Evolutionary conservation across 768 basidiomycete genomes (phyloP).

Genomic region (Amylocystis lapponica): DNA sequence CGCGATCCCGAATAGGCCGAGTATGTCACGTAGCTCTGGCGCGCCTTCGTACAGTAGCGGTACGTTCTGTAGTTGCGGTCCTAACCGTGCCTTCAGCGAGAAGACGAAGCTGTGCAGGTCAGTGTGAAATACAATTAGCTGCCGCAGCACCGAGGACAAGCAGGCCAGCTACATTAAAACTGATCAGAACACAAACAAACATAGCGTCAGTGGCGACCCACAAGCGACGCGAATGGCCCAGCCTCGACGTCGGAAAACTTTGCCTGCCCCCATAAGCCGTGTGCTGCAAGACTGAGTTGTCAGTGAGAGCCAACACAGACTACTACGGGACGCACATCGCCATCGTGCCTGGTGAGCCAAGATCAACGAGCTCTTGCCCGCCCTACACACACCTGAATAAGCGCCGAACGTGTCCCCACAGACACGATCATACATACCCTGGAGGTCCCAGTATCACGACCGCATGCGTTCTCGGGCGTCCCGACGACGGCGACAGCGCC

Average conservation of each 20-base stretch:
- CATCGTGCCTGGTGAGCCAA: constrained; percentile 67
- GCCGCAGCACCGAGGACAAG: constrained; percentile 64
- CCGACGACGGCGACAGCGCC: constrained; percentile 37
- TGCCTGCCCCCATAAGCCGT: constrained; percentile 73
- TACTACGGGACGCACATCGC: constrained; percentile 37
- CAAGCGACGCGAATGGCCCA: constrained; percentile 64
- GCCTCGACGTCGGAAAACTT: constrained; percentile 63
- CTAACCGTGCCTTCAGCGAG: constrained; percentile 52
- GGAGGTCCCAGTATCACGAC: constrained; percentile 60
- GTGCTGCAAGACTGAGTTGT: constrained; percentile 33
- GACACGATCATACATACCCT: constrained; percentile 37
- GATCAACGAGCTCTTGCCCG: constrained; percentile 74
- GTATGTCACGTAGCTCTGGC: constrained; percentile 61
- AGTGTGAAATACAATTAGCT: constrained; percentile 68
- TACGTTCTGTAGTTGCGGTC: constrained; percentile 64
- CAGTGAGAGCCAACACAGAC: constrained; percentile 1
- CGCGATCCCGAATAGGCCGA: constrained; percentile 48
- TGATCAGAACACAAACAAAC: constrained; percentile 3
- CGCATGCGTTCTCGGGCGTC: constrained; percentile 46
- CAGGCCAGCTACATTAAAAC: constrained; percentile 45
- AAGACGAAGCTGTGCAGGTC: constrained; percentile 64
- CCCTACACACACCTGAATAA: constrained; percentile 27
- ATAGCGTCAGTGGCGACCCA: constrained; percentile 22
- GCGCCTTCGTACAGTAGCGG: constrained; percentile 67
- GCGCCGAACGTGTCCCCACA: too few relatives aligned